Evolutionary conservation across 2,329 filamentous ascomycete genomes (phyloP).

Genomic region (Aspergillus ibericus): DNA sequence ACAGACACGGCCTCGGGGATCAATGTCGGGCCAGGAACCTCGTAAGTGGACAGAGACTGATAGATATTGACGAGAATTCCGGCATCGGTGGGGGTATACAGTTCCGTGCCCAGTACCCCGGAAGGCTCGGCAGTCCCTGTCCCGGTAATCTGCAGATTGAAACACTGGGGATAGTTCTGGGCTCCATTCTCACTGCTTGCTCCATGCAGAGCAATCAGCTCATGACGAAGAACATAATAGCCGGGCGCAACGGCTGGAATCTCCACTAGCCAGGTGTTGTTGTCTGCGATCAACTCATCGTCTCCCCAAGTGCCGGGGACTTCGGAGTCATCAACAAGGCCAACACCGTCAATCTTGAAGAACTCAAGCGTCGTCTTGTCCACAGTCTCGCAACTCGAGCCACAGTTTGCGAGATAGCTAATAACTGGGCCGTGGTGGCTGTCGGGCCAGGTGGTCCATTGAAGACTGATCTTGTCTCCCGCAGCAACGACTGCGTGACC

Average conservation of each 20-base stretch:
- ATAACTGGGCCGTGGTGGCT: slow-evolving; percentile 63
- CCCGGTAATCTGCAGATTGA: slow-evolving; percentile 59
- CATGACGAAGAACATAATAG: slow-evolving; percentile 53
- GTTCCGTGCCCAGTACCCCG: slow-evolving; percentile 50
- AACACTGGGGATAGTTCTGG: slow-evolving; percentile 56
- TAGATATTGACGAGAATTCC: slow-evolving; percentile 62
- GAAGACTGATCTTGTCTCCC: slow-evolving; percentile 56
- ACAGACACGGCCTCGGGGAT: slow-evolving; percentile 15
- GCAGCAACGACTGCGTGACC: slow-evolving; percentile 57
- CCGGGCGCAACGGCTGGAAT: slow-evolving; percentile 46
- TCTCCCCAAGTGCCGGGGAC: slow-evolving; percentile 54
- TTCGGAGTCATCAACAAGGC: slow-evolving; percentile 47
- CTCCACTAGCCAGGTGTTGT: slow-evolving; percentile 48
- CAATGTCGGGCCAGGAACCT: slow-evolving; percentile 17
- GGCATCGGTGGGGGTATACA: slow-evolving; percentile 57
- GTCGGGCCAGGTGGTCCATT: slow-evolving; percentile 65
- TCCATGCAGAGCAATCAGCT: slow-evolving; percentile 53
- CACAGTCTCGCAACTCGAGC: slow-evolving; percentile 53
- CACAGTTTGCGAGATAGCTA: slow-evolving; percentile 60
- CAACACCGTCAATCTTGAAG: slow-evolving; percentile 61
- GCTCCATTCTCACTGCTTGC: slow-evolving; percentile 42
- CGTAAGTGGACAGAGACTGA: slow-evolving; percentile 15
- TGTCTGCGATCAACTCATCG: slow-evolving; percentile 51
- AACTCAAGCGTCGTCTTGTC: slow-evolving; percentile 55
- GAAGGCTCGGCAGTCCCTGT: slow-evolving; percentile 46